A percentile compares a stretch with the other conserved stretches of the same genome.
Evolutionary conservation across 2,329 filamentous ascomycete genomes (phyloP).

Genomic region (Fusarium nisikadoi): DNA sequence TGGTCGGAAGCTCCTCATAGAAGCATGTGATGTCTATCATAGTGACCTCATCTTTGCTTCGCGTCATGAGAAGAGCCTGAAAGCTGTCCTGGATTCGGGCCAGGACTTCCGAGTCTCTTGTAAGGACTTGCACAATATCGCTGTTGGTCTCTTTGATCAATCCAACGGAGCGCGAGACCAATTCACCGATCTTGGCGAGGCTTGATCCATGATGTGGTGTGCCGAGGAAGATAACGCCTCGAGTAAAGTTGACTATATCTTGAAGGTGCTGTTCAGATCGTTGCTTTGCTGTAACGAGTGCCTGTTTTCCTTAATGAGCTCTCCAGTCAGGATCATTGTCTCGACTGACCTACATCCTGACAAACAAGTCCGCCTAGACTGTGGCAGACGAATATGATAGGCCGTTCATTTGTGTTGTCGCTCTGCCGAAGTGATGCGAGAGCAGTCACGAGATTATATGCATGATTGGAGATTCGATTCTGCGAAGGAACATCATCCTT

Average conservation of each 20-base stretch:
- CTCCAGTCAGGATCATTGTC: rapidly evolving
- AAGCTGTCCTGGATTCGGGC: slow-evolving; percentile 26
- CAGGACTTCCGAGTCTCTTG: slow-evolving; percentile 26
- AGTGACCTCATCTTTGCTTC: neutral
- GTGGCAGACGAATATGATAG: slow-evolving; percentile 35
- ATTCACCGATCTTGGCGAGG: slow-evolving; percentile 20
- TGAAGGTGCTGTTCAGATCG: slow-evolving; percentile 21
- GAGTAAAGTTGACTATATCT: slow-evolving; percentile 9
- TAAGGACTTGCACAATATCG: slow-evolving; percentile 12
- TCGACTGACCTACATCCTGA: slow-evolving; percentile 20
- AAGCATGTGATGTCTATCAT: slow-evolving; percentile 32
- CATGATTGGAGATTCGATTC: slow-evolving; percentile 32
- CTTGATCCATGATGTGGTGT: slow-evolving; percentile 33
- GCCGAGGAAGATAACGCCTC: slow-evolving; percentile 26
- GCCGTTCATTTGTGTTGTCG: slow-evolving; percentile 5
- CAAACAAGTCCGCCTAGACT: slow-evolving; percentile 32
- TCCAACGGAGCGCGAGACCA: slow-evolving; percentile 14
- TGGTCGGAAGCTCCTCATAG: slow-evolving; percentile 33
- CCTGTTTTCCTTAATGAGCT: neutral
- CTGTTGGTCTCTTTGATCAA: slow-evolving; percentile 31
- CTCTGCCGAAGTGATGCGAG: slow-evolving; percentile 18
- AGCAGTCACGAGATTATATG: slow-evolving; percentile 20
- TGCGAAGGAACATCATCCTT: neutral
- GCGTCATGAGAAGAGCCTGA: slow-evolving; percentile 2
- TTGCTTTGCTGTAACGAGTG: slow-evolving; percentile 17